Base-by-base conservation (phyloP, 257 asterid genomes). In the Lycium barbarum region DNA sequence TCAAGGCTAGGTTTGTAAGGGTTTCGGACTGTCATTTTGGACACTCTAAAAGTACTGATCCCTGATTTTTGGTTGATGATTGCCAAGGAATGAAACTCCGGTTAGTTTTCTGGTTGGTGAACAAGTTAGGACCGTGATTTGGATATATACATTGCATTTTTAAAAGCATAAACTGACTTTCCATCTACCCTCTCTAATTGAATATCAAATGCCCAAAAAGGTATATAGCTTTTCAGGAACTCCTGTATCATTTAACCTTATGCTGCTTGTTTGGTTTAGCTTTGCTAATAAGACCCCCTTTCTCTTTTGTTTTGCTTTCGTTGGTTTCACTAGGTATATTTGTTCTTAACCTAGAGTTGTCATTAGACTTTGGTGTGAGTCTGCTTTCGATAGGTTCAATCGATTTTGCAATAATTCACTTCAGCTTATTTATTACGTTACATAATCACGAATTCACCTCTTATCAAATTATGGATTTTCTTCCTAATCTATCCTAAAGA, bases 51-150 rank as follows among this genome's bases (percentile, higher is more conserved):
- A 55, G 47, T 67, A 36, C 38, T 14, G 6, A 15, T 59, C 82
- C 45, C 49, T 83, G 55, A 83, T 88, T 85, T 68, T 83, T 73
- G 85, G 85, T 59, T 6, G 80, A 35, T 59, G 12, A 58, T 62
- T 79, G 47, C 84, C 7, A 71, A 22, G 84, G 85, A 66, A 83
- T 61, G 53, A 51, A 53, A 79, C 61, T 20, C 33, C 55, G 57
- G 86, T 80, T 71, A 84, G 43, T 57, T 80, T 70, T 80, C 81
- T 80, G 80, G 55, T 49, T 45, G 72, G 10, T 22, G 73, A 79
- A 38, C 49, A 43, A 22, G 20, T 55, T 45, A 7, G 38, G n/a
- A 65, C 26, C 38, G 14, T 84, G 18, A 40, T 14, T 47, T 9
- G 14, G 66, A 61, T 84, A 70, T 84, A 76, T 76, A 33, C 83